These are phyloP conservation scores for Entrophospora sp. DNA, from an alignment of 192 early-diverging fungal genomes.

Conservation along the genomic window DNA sequence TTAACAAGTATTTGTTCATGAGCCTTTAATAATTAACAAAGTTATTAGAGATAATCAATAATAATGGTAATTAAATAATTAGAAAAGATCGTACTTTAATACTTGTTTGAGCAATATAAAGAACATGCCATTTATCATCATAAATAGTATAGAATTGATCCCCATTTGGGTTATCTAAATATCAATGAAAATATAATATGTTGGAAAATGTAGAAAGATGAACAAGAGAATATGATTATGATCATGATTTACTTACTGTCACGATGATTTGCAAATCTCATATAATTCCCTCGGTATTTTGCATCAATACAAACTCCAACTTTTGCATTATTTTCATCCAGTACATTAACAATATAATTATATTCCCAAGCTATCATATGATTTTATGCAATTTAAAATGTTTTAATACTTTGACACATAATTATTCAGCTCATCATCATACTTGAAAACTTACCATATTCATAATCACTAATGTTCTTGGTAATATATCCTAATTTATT, in stretches of 20 bases:
- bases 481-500: neutral
- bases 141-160: constrained; percentile 9
- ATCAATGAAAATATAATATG: neutral
- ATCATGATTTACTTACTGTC: constrained; percentile 17
- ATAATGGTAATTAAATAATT: too few species aligned
- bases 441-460: constrained; percentile 18
- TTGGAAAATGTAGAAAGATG: too few species aligned
- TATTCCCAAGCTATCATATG: constrained; percentile 18
- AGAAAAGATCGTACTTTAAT: too few species aligned
- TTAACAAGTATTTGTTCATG: too few species aligned
- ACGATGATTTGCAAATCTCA: constrained; percentile 17
- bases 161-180: constrained; percentile 5
- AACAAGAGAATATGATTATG: too few species aligned
- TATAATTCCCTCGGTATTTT: constrained; percentile 12
- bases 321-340: neutral
- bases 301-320: constrained; percentile 10
- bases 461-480: neutral
- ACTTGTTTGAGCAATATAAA: neutral
- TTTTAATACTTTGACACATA: too few species aligned
- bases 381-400: neutral
- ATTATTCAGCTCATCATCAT: neutral
- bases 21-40: too few species aligned
- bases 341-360: constrained; percentile 8
- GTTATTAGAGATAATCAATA: too few species aligned
- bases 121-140: neutral